A percentile compares a stretch with the other conserved stretches of the same genome.
Conservation (phyloP, 169 alveolate species). For the Plasmodium reichenowi region DNA sequence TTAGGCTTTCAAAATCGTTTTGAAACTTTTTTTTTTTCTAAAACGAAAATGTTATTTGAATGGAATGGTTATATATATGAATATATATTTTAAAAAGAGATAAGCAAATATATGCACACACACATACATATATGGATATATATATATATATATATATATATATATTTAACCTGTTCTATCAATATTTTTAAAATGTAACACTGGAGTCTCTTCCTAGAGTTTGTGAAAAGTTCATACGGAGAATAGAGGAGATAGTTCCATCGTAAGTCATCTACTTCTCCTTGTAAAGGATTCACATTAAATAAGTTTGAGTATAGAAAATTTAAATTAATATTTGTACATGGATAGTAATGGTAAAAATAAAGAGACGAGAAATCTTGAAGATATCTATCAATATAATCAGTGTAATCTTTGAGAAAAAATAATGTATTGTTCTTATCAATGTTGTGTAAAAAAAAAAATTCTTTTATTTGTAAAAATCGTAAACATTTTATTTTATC, state of each 20-base stretch:
- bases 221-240: constrained; percentile 58
- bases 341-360: constrained; percentile 40
- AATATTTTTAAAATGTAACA: constrained; percentile 22
- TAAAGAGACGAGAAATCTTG: constrained; percentile 55
- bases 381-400: constrained; percentile 54
- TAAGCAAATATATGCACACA: neutral
- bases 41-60: neutral
- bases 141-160: neutral
- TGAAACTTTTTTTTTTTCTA: constrained; percentile 40
- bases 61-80: neutral
- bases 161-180: constrained; percentile 28
- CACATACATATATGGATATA: no score
- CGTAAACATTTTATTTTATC: constrained; percentile 50
- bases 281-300: neutral
- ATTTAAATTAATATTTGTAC: constrained; percentile 49
- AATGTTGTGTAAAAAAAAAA: constrained; percentile 26
- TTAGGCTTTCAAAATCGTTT: constrained; percentile 15
- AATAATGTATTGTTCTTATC: constrained; percentile 30
- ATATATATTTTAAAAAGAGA: neutral
- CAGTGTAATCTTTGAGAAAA: constrained; percentile 28
- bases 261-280: constrained; percentile 15
- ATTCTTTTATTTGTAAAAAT: constrained; percentile 56
- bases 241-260: constrained; percentile 58
- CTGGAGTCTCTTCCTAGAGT: constrained; percentile 45
- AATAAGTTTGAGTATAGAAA: constrained; percentile 42